phyloP scores from a whole-genome alignment of 2,329 filamentous ascomycete species.

The Phoma sp. region DNA sequence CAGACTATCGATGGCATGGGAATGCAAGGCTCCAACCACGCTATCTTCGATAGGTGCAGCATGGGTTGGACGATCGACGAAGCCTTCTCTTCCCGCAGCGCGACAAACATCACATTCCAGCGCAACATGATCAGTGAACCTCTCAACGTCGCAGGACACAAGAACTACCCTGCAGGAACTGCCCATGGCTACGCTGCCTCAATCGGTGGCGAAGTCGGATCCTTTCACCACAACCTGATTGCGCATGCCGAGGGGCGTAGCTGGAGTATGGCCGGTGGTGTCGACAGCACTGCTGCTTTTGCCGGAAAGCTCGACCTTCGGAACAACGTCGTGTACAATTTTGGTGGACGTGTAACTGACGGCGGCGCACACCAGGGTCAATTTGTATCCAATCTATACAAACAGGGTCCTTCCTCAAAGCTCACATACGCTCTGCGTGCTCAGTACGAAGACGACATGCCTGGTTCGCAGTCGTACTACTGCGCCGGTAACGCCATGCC shows the following conservation, averaged over 20 bases:
- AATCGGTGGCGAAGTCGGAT: slow-evolving; percentile 45
- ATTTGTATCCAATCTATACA: slow-evolving; percentile 48
- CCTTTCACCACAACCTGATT: slow-evolving; percentile 49
- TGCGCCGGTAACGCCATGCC: slow-evolving; percentile 47
- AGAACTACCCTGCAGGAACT: slow-evolving; percentile 47
- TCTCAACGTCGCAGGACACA: slow-evolving; percentile 48
- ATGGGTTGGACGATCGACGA: slow-evolving; percentile 49
- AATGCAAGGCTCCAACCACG: slow-evolving; percentile 46
- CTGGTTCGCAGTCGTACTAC: slow-evolving; percentile 45
- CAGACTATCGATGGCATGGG: slow-evolving; percentile 48
- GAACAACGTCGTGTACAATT: slow-evolving; percentile 51
- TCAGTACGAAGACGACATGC: slow-evolving; percentile 43
- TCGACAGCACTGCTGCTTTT: slow-evolving; percentile 41
- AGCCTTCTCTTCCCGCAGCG: slow-evolving; percentile 44
- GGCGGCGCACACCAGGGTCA: slow-evolving; percentile 44
- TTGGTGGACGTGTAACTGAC: slow-evolving; percentile 45
- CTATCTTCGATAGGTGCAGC: slow-evolving; percentile 47
- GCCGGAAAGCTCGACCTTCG: slow-evolving; percentile 44
- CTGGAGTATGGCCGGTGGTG: slow-evolving; percentile 49
- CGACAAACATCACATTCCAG: slow-evolving; percentile 48
- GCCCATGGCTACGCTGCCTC: slow-evolving; percentile 28
- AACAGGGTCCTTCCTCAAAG: slow-evolving; percentile 40
- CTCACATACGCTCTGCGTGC: slow-evolving; percentile 38
- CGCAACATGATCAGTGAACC: slow-evolving; percentile 49
- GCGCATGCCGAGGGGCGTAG: slow-evolving; percentile 52